These are phyloP conservation scores for Cystobasidium tubakii DNA, from an alignment of 768 basidiomycete species.

Conservation along the genomic window DNA sequence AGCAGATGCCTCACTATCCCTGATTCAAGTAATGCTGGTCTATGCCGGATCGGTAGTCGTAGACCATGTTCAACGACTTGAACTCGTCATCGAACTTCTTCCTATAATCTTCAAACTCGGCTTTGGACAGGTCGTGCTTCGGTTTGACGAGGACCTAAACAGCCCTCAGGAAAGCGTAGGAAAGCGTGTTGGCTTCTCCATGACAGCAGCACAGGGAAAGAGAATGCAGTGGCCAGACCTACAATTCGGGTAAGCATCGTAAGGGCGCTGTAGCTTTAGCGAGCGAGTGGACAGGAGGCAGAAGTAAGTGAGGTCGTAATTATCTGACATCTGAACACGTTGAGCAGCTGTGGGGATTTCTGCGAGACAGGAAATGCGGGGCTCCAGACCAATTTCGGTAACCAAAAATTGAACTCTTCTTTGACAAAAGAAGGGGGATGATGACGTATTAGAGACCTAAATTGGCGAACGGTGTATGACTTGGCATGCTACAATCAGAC, in stretches of 20 bases:
- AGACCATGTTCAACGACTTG: constrained; percentile 12
- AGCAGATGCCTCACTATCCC: constrained; percentile 22
- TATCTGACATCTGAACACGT: no score
- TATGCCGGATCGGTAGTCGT: neutral
- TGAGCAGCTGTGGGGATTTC: neutral
- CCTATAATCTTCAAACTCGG: constrained; percentile 3
- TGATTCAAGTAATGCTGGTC: constrained; percentile 14
- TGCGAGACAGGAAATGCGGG: neutral
- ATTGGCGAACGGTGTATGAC: no score
- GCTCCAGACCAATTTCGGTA: neutral
- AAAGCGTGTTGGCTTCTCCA: no score
- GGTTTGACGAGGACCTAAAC: constrained; percentile 15
- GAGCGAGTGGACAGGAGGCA: neutral
- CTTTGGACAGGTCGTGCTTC: constrained; percentile 12
- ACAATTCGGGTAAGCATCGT: constrained; percentile 10
- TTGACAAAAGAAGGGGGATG: no score
- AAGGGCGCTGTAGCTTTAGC: neutral
- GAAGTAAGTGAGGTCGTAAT: no score
- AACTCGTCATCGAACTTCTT: constrained; percentile 10
- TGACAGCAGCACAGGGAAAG: no score
- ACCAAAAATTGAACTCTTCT: no score
- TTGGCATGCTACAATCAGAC: no score
- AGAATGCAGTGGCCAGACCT: no score
- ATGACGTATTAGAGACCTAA: no score
- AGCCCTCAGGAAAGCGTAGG: neutral